Percentiles rank a stretch among this genome's conserved stretches.
These are phyloP conservation scores for Penicillium glabrum DNA, from an alignment of 2,329 filamentous ascomycete species.

Conservation along the genomic window DNA sequence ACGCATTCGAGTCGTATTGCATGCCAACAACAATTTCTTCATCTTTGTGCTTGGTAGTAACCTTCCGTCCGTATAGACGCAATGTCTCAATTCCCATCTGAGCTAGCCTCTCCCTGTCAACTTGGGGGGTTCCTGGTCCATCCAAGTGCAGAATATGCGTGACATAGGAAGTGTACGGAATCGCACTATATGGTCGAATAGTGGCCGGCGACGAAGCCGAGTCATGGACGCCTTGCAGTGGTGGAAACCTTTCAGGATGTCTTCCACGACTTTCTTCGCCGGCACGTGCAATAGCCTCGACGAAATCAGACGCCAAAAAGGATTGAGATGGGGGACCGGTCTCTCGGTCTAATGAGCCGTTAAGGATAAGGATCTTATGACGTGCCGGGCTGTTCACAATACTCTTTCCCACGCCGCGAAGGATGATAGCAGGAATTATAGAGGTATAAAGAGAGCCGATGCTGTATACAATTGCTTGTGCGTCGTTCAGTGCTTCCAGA, in stretches of 20 bases:
- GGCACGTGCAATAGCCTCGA: constrained; percentile 74
- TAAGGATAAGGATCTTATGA: constrained; percentile 80
- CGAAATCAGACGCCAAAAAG: constrained; percentile 77
- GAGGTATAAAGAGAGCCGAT: constrained; percentile 94
- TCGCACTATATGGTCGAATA: constrained; percentile 15
- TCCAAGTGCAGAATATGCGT: constrained; percentile 83
- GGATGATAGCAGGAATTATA: constrained; percentile 77
- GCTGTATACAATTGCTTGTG: constrained; percentile 77
- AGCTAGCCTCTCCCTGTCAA: constrained; percentile 65
- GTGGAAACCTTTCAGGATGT: constrained; percentile 3
- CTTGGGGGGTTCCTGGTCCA: constrained; percentile 65
- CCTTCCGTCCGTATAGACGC: constrained; percentile 70
- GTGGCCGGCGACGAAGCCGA: constrained; percentile 11
- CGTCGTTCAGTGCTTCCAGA: constrained; percentile 62
- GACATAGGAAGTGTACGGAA: constrained; percentile 67
- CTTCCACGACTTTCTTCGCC: constrained; percentile 66
- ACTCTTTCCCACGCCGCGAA: constrained; percentile 71
- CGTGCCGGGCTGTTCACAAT: constrained; percentile 53
- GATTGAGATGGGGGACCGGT: constrained; percentile 68
- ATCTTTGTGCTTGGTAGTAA: constrained; percentile 39
- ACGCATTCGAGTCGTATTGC: constrained; percentile 72
- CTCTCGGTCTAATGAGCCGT: constrained; percentile 81
- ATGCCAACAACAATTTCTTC: constrained; percentile 54
- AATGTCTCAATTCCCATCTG: constrained; percentile 74
- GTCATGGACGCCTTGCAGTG: neutral